Evolutionary conservation across 495 filamentous ascomycete genomes (phyloP).

Genomic region (Cercophora sp.): DNA sequence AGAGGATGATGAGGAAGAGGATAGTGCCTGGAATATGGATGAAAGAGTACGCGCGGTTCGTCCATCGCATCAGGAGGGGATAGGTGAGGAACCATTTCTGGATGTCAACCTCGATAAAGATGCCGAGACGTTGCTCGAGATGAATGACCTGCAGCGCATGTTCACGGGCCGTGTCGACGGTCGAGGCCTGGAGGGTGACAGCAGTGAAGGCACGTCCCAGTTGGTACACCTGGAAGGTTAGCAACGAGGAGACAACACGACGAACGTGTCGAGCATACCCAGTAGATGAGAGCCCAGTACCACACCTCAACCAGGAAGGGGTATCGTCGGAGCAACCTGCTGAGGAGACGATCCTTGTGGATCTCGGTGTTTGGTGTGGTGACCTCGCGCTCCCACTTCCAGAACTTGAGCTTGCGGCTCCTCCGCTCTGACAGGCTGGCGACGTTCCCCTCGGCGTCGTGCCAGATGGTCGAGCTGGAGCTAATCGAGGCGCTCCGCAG

Average conservation of each 20-base stretch:
- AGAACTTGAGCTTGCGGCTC: constrained; percentile 18
- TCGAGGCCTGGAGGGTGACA: constrained; percentile 53
- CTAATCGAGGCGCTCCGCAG: constrained; percentile 21
- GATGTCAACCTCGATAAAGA: constrained; percentile 59
- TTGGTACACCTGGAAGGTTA: constrained; percentile 25
- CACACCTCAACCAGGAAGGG: constrained; percentile 78
- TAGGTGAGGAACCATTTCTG: constrained; percentile 51
- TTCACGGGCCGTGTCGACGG: constrained; percentile 39
- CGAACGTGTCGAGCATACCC: constrained; percentile 47
- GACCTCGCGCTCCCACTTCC: constrained; percentile 22
- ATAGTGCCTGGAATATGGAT: constrained; percentile 82
- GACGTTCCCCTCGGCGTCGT: neutral
- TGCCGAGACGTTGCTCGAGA: constrained; percentile 60
- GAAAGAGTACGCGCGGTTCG: constrained; percentile 70
- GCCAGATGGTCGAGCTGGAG: constrained; percentile 18
- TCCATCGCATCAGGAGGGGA: constrained; percentile 29
- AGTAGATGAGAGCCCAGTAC: constrained; percentile 73
- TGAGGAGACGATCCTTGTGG: constrained; percentile 27
- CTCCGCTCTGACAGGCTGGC: constrained; percentile 12
- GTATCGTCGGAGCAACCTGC: constrained; percentile 57
- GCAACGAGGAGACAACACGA: neutral
- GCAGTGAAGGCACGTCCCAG: constrained; percentile 48
- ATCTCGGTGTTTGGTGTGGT: constrained; percentile 28
- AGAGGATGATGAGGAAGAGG: constrained; percentile 60
- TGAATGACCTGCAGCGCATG: constrained; percentile 57